phyloP scores from a whole-genome alignment of 306 rosid genomes.

The Ammopiptanthus mongolicus region DNA sequence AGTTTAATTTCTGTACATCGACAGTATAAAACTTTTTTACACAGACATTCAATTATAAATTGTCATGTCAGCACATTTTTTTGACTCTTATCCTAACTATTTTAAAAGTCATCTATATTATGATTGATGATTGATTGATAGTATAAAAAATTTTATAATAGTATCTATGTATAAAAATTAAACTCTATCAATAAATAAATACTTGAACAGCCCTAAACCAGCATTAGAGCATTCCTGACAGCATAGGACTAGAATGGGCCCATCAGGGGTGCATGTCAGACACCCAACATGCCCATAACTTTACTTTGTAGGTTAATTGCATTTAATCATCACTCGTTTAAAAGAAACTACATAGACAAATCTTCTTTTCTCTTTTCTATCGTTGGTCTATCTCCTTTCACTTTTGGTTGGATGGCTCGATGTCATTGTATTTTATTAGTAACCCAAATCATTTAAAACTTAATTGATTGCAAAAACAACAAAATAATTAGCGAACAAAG shows the following conservation, averaged over 20 bases:
- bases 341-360: constrained; percentile 35
- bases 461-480: constrained; percentile 57
- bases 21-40: too few species aligned
- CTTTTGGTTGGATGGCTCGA: constrained; percentile 32
- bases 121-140: too few species aligned
- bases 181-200: too few species aligned
- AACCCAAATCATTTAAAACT: constrained; percentile 45
- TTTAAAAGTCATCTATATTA: too few species aligned
- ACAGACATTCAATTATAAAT: too few species aligned
- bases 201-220: too few species aligned
- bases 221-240: background rate
- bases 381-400: constrained; percentile 15
- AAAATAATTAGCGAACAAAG: constrained; percentile 58
- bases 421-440: constrained; percentile 30
- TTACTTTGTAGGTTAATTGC: constrained; percentile 39
- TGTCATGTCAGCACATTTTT: too few species aligned
- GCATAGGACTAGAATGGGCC: constrained; percentile 1
- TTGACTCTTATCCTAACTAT: too few species aligned
- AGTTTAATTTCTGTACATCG: too few species aligned
- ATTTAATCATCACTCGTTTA: constrained; percentile 48
- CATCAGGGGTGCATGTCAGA: constrained; percentile 66
- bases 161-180: too few species aligned
- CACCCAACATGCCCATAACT: constrained; percentile 48
- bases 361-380: background rate
- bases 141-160: too few species aligned